These are phyloP conservation scores for Solanum corneliomulleri DNA, from an alignment of 257 asterid species.

Conservation along the genomic window DNA sequence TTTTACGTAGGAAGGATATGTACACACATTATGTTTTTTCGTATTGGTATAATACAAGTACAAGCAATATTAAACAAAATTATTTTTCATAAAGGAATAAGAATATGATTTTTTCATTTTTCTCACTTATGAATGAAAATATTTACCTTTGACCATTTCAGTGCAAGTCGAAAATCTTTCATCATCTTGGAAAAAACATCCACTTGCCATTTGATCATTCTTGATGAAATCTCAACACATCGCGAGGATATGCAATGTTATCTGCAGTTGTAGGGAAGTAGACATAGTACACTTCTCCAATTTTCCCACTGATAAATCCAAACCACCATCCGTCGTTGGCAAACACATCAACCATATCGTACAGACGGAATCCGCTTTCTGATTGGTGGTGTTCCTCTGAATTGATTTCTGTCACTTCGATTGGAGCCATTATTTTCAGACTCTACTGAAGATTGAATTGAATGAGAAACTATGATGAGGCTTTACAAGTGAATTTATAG, in stretches of 20 bases:
- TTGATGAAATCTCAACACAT: neutral
- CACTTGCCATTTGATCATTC: slow-evolving; percentile 2
- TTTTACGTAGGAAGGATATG: too few relatives aligned
- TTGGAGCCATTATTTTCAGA: neutral
- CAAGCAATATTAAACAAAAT: too few relatives aligned
- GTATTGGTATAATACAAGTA: too few relatives aligned
- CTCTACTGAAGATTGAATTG: neutral
- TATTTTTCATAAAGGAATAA: too few relatives aligned
- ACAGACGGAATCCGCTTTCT: too few relatives aligned
- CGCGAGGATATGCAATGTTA: neutral
- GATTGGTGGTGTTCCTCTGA: neutral
- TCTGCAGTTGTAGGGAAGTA: slow-evolving; percentile 5
- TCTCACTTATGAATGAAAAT: too few relatives aligned
- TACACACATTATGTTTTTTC: too few relatives aligned
- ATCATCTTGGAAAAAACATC: neutral
- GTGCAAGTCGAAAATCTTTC: neutral
- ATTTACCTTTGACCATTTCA: too few relatives aligned
- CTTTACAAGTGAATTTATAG: neutral
- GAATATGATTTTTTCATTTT: too few relatives aligned
- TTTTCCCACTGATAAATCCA: neutral
- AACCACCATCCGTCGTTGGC: slow-evolving; percentile 8
- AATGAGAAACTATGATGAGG: neutral
- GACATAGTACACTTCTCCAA: neutral
- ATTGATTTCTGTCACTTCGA: neutral
- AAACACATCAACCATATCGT: too few relatives aligned